Conservation (phyloP, 768 basidiomycete species). For the Infundibulicybe gibba region DNA sequence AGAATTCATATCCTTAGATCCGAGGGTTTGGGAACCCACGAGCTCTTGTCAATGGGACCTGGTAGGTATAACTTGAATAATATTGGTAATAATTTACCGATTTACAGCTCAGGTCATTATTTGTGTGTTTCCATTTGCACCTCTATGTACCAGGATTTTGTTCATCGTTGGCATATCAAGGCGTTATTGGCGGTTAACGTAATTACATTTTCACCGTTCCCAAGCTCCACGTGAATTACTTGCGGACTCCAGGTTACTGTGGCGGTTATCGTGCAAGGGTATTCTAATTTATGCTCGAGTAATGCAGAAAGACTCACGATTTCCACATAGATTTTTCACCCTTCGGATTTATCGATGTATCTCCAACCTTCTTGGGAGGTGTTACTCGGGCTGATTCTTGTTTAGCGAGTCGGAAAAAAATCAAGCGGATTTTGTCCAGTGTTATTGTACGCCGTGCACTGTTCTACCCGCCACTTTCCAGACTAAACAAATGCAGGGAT, state of each 20-base stretch:
- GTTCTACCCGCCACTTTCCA: too few species aligned
- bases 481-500: conserved; percentile 10
- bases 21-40: conserved; percentile 27
- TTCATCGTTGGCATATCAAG: conserved; percentile 15
- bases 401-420: conserved; percentile 27
- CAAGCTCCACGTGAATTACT: background rate
- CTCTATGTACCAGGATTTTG: background rate
- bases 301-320: background rate
- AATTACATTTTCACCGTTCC: conserved; percentile 1
- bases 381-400: background rate
- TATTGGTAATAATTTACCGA: background rate
- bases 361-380: background rate
- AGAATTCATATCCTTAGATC: conserved; percentile 22
- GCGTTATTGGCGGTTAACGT: conserved; percentile 37
- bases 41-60: conserved; percentile 29
- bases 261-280: conserved; percentile 41
- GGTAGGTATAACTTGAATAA: conserved; percentile 21
- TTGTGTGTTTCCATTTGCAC: conserved; percentile 18
- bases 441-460: conserved; percentile 23
- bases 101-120: conserved; percentile 25
- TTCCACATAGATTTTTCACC: conserved; percentile 31
- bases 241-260: conserved; percentile 26
- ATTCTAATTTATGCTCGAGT: background rate
- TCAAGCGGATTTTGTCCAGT: conserved; percentile 32
- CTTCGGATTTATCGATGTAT: conserved; percentile 34